Percentiles rank a stretch among this genome's conserved stretches.
phyloP scores from a whole-genome alignment of 176 grass and related monocot genomes.

The Saccharum spontaneum region DNA sequence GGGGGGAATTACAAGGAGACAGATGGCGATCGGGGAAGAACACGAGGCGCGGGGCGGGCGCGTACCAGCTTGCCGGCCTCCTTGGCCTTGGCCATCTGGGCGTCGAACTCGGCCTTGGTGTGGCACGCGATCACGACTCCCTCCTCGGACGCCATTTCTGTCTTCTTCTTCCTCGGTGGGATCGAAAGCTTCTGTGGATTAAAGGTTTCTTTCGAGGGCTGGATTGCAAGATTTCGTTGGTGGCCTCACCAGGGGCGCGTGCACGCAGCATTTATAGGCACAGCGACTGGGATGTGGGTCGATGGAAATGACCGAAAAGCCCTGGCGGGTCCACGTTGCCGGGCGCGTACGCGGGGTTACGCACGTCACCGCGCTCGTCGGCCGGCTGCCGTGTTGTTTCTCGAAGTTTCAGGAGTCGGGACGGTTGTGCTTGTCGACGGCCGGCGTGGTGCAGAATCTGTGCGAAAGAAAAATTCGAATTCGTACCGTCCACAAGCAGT shows the following conservation, averaged over 20 bases:
- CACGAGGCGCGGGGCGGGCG: too few relatives aligned
- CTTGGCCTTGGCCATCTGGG: constrained; percentile 44
- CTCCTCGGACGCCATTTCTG: constrained; percentile 59
- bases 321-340: not conserved
- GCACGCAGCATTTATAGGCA: not conserved
- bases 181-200: not conserved
- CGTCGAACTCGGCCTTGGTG: constrained; percentile 43
- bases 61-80: constrained; percentile 56
- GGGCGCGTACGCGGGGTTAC: not conserved
- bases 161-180: not conserved
- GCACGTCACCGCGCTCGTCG: constrained; percentile 19
- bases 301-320: not conserved
- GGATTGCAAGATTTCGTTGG: not conserved
- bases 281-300: not conserved
- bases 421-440: not conserved
- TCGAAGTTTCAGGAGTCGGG: not conserved
- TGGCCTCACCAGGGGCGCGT: not conserved
- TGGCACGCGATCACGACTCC: constrained; percentile 72
- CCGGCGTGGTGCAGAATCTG: not conserved
- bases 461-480: not conserved
- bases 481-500: not conserved
- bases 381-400: not conserved
- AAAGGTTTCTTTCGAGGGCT: not conserved
- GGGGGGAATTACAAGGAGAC: not conserved
- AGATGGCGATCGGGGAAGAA: not conserved